Percentiles rank a stretch among this genome's conserved stretches.
Evolutionary conservation across 2,329 filamentous ascomycete genomes (phyloP).

Genomic region (Penicillium capsulatum): DNA sequence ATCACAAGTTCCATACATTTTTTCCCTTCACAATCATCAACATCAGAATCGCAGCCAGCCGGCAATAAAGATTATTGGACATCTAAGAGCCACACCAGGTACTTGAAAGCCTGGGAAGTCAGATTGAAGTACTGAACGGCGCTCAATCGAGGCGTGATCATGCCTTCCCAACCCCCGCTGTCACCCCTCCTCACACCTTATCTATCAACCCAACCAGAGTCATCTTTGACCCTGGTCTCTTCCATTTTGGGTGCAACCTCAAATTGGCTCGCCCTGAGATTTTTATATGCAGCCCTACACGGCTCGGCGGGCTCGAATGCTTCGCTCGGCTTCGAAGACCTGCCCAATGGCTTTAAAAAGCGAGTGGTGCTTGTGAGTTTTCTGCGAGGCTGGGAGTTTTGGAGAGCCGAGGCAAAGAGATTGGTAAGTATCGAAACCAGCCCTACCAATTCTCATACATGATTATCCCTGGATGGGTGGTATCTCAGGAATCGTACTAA

Average conservation of each 20-base stretch:
- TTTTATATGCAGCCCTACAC: slow-evolving; percentile 47
- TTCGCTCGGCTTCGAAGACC: slow-evolving; percentile 22
- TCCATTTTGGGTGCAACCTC: slow-evolving; percentile 47
- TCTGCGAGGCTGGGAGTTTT: slow-evolving; percentile 72
- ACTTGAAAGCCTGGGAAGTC: background rate
- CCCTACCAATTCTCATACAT: too few species aligned
- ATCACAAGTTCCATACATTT: slow-evolving; percentile 23
- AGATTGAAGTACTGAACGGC: background rate
- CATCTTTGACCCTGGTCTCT: slow-evolving; percentile 42
- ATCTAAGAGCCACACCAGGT: too few species aligned
- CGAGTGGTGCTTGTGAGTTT: slow-evolving; percentile 77
- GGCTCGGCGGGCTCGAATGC: slow-evolving; percentile 13
- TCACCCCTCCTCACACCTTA: slow-evolving; percentile 40
- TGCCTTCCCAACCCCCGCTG: slow-evolving; percentile 40
- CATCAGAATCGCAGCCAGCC: slow-evolving; percentile 8
- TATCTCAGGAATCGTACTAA: slow-evolving; percentile 3
- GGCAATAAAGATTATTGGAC: background rate
- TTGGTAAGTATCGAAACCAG: slow-evolving; percentile 53
- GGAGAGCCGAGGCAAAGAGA: slow-evolving; percentile 66
- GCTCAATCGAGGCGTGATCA: slow-evolving; percentile 14
- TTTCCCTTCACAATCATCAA: slow-evolving; percentile 21
- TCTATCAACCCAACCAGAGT: slow-evolving; percentile 32
- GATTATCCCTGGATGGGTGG: too few species aligned
- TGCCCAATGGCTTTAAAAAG: slow-evolving; percentile 33
- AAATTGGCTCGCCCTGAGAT: slow-evolving; percentile 56